These are phyloP conservation scores for Boletus tylopilopsis DNA, from an alignment of 768 basidiomycete species.

Conservation along the genomic window DNA sequence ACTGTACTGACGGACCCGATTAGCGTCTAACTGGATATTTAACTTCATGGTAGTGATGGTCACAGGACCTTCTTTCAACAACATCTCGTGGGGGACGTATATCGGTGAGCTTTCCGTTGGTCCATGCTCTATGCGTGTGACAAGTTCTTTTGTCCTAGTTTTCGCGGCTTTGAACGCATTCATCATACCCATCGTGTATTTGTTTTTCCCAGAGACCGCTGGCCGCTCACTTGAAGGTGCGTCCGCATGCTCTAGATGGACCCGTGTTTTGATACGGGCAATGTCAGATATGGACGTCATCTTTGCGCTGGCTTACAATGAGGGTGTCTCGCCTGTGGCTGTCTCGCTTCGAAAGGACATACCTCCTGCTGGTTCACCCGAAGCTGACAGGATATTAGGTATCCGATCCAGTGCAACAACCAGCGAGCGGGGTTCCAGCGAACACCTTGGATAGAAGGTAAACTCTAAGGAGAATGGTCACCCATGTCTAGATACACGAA, in stretches of 20 bases:
- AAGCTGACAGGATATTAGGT: conserved; percentile 44
- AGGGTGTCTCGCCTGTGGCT: conserved; percentile 41
- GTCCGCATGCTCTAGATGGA: background rate
- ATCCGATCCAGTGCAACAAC: conserved; percentile 14
- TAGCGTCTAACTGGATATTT: conserved; percentile 49
- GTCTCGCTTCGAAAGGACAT: conserved; percentile 44
- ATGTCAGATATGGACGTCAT: conserved; percentile 43
- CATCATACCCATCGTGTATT: conserved; percentile 53
- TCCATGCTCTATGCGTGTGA: background rate
- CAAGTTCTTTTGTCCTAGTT: conserved; percentile 29
- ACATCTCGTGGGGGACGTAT: conserved; percentile 58
- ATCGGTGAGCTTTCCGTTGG: conserved; percentile 37
- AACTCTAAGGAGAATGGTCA: background rate
- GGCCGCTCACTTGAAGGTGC: conserved; percentile 55
- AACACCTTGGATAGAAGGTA: background rate
- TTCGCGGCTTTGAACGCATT: conserved; percentile 56
- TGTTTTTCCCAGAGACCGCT: conserved; percentile 61
- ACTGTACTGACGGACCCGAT: background rate
- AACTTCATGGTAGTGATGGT: conserved; percentile 61
- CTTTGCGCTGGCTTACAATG: conserved; percentile 43
- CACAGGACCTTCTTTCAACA: conserved; percentile 55
- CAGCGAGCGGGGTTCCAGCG: conserved; percentile 3
- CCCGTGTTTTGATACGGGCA: background rate
- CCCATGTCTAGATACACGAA: background rate
- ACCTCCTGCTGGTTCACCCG: conserved; percentile 41